Evolutionary conservation across 1,284 basidiomycete genomes (phyloP).

Genomic region (Trichosporon sp.): DNA sequence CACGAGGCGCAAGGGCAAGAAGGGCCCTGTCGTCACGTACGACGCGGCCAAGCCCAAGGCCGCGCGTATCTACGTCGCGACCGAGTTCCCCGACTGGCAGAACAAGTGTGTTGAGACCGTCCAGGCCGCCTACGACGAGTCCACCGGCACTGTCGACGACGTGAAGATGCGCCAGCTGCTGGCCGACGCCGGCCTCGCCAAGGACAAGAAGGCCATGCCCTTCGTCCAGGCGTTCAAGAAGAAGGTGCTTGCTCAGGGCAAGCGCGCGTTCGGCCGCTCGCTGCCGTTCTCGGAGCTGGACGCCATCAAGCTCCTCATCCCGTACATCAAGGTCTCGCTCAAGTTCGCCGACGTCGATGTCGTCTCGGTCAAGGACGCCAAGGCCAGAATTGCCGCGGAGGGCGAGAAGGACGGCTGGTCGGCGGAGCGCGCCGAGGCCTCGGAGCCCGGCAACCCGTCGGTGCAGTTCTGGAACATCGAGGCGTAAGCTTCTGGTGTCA

Average conservation of each 20-base stretch:
- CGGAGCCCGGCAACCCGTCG: constrained; percentile 81
- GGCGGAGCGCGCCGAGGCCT: constrained; percentile 60
- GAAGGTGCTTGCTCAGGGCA: constrained; percentile 76
- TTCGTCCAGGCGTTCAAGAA: constrained; percentile 87
- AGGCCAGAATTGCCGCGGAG: constrained; percentile 28
- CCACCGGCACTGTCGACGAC: constrained; percentile 72
- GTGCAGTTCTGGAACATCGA: constrained; percentile 66
- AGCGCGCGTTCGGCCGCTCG: constrained; percentile 78
- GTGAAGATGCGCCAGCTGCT: constrained; percentile 68
- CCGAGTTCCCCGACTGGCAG: constrained; percentile 91
- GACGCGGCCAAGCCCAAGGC: constrained; percentile 81
- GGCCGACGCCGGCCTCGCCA: constrained; percentile 73
- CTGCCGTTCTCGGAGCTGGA: constrained; percentile 80
- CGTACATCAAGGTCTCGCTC: constrained; percentile 81
- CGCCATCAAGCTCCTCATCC: constrained; percentile 67
- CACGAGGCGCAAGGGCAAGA: constrained; percentile 58
- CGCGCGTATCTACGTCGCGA: constrained; percentile 84
- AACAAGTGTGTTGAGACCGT: constrained; percentile 72
- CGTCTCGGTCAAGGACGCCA: constrained; percentile 65
- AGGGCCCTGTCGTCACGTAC: constrained; percentile 53
- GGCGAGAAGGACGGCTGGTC: constrained; percentile 39
- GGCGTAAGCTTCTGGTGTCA: neutral
- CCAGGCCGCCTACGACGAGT: constrained; percentile 63
- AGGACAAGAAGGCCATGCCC: constrained; percentile 95
- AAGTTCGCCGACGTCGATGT: constrained; percentile 69